Evolutionary conservation across 2,329 filamentous ascomycete genomes (phyloP), one percentile per base, ranked within the genome.

Genomic region (Rutstroemia sp.): DNA sequence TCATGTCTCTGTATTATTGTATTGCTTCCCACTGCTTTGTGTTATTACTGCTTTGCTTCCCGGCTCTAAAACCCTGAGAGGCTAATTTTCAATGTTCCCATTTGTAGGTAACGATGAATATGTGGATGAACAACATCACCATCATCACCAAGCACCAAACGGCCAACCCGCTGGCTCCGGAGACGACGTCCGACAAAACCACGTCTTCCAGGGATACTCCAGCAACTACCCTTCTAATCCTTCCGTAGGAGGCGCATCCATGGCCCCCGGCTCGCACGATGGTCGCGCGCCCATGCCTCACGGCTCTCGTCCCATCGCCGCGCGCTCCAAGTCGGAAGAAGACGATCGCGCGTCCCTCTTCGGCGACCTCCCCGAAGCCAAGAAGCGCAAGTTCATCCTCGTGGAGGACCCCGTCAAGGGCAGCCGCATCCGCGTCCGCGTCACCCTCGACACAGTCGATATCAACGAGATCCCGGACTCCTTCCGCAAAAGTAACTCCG

Each of bases 381-480:
- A 95, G 75, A 90, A 90, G 68, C 87, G 92, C 69, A 97, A 96
- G 73, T 97, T 97, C 72, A 96, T 97, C 64, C 82, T 97, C 9
- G 91, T 97, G 27, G 92, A 96, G 63, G 92, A 97, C 71, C 85
- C 83, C 52, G 87, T 91, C 60, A 86, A 90, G 38, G 87, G 87
- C 52, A 86, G 83, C 51, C 83, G 91, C 44, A 85, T 96, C 1
- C 86, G 92, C 16, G 92, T 97, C 47, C 87, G 92, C 60, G 92
- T 96, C 52, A 94, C 88, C 61, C 83, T 99, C n/a, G 90, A 96
- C 68, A 85, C 86, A 46, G 91, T 96, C 65, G 88, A 96, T 70
- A 95, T 94, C 75, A 87, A 92, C 67, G 92, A 97, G 72, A 95
- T 97, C 68, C 92, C 92, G 1, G 92, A 97, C 71, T 94, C 90